Conservation (phyloP, 2,329 filamentous ascomycete genomes). For the Malbranchea cinnamomea region DNA sequence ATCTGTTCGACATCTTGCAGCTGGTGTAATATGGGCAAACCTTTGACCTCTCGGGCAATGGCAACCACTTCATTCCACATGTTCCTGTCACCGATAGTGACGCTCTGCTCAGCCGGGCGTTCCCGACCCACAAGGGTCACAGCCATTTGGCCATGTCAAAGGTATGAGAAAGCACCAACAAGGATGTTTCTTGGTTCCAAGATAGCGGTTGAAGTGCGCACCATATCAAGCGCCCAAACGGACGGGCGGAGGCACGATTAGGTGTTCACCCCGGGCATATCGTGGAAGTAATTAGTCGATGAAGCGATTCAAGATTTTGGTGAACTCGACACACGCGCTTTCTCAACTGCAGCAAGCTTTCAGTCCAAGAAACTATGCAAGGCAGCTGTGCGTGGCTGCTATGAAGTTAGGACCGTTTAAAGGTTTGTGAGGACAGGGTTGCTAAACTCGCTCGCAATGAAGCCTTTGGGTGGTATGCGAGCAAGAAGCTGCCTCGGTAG, state of each 20-base stretch:
- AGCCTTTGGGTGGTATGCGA: slow-evolving; percentile 10
- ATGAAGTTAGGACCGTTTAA: slow-evolving; percentile 1
- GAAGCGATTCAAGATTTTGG: slow-evolving; percentile 10
- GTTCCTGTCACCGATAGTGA: slow-evolving; percentile 13
- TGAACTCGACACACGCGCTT: slow-evolving; percentile 11
- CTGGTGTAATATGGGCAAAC: slow-evolving; percentile 8
- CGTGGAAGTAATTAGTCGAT: slow-evolving; percentile 13
- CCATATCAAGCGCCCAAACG: slow-evolving; percentile 11
- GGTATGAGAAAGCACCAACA: slow-evolving; percentile 13
- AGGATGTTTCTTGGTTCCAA: slow-evolving; percentile 11
- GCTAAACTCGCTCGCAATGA: slow-evolving; percentile 13
- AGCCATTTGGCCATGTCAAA: slow-evolving; percentile 15
- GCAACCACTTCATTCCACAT: slow-evolving; percentile 15
- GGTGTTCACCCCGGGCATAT: slow-evolving; percentile 9
- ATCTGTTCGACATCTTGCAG: no score
- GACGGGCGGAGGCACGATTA: slow-evolving; percentile 11
- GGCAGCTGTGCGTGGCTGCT: slow-evolving; percentile 1
- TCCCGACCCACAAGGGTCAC: slow-evolving; percentile 9
- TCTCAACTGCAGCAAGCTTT: slow-evolving; percentile 2
- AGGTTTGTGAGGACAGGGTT: slow-evolving; percentile 6
- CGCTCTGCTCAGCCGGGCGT: slow-evolving; percentile 11
- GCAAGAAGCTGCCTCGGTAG: slow-evolving; percentile 11
- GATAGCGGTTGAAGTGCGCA: slow-evolving; percentile 11
- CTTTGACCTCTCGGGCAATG: slow-evolving; percentile 11
- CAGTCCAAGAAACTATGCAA: slow-evolving; percentile 1